phyloP scores from a whole-genome alignment of 2,329 filamentous ascomycete genomes.

The Diplodia sapinea region DNA sequence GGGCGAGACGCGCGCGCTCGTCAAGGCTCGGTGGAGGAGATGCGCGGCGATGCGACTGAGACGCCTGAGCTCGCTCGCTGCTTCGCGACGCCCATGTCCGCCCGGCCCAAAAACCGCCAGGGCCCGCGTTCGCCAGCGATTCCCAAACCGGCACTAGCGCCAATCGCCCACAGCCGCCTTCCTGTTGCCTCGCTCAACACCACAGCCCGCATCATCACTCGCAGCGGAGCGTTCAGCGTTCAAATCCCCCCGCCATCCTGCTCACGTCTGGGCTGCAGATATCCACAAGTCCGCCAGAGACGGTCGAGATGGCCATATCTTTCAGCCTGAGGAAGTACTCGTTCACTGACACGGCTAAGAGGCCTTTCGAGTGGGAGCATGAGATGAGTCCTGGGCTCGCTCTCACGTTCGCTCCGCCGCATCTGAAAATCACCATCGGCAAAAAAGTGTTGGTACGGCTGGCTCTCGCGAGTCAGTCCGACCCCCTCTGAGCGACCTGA shows the following conservation, averaged over 20 bases:
- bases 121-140: slow-evolving; percentile 32
- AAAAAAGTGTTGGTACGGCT: slow-evolving; percentile 32
- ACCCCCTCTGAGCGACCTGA: background rate
- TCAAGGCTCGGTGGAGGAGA: slow-evolving; percentile 26
- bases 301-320: slow-evolving; percentile 2
- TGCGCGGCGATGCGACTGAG: slow-evolving; percentile 28
- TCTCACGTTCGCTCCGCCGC: slow-evolving; percentile 40
- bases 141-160: slow-evolving; percentile 49
- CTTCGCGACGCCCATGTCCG: slow-evolving; percentile 26
- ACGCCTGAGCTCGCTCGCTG: slow-evolving; percentile 27
- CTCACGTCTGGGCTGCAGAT: background rate
- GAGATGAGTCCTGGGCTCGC: slow-evolving; percentile 31
- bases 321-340: slow-evolving; percentile 34
- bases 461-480: slow-evolving; percentile 9
- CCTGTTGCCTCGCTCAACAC: slow-evolving; percentile 11
- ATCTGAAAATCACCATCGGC: slow-evolving; percentile 15
- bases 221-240: slow-evolving; percentile 34
- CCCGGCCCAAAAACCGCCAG: slow-evolving; percentile 15
- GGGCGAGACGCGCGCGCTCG: slow-evolving; percentile 30
- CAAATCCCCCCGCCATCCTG: background rate
- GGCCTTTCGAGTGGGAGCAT: slow-evolving; percentile 32
- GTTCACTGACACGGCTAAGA: slow-evolving; percentile 39
- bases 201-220: slow-evolving; percentile 37
- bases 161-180: slow-evolving; percentile 28
- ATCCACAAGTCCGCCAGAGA: background rate